Percentiles rank a stretch among this genome's conserved stretches.
These are phyloP conservation scores for Tagetes erecta DNA, from an alignment of 129 eudicot genomes.

Conservation along the genomic window DNA sequence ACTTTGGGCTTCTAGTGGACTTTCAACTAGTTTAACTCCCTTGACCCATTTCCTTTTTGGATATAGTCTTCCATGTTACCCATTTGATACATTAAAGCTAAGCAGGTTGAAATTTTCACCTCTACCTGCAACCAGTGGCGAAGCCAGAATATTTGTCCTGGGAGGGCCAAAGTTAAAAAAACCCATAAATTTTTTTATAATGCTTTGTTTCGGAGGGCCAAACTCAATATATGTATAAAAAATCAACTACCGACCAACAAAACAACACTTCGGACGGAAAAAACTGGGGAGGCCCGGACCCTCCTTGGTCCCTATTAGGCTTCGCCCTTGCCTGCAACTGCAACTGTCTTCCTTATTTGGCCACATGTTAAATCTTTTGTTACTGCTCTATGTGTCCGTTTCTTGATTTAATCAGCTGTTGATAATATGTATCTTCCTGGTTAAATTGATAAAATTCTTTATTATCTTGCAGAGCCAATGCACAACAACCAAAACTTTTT, in stretches of 20 bases:
- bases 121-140: not conserved
- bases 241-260: too few relatives aligned
- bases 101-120: not conserved
- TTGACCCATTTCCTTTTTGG: not conserved
- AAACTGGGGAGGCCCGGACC: too few relatives aligned
- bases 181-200: too few relatives aligned
- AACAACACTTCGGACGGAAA: too few relatives aligned
- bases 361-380: not conserved
- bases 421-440: not conserved
- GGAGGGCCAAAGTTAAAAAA: too few relatives aligned
- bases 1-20: not conserved
- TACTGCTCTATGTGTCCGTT: not conserved
- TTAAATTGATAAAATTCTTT: not conserved
- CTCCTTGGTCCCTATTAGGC: too few relatives aligned
- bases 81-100: not conserved
- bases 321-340: too few relatives aligned
- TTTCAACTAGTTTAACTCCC: not conserved
- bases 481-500: constrained; percentile 62
- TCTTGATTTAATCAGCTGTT: not conserved
- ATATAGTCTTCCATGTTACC: not conserved
- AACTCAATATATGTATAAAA: too few relatives aligned
- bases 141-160: too few relatives aligned
- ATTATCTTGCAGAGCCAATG: constrained; percentile 57
- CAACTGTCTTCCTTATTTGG: not conserved
- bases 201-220: too few relatives aligned